These are phyloP conservation scores for Acanthamoeba healyi DNA, from an alignment of 208 protist genomes.

Conservation along the genomic window DNA sequence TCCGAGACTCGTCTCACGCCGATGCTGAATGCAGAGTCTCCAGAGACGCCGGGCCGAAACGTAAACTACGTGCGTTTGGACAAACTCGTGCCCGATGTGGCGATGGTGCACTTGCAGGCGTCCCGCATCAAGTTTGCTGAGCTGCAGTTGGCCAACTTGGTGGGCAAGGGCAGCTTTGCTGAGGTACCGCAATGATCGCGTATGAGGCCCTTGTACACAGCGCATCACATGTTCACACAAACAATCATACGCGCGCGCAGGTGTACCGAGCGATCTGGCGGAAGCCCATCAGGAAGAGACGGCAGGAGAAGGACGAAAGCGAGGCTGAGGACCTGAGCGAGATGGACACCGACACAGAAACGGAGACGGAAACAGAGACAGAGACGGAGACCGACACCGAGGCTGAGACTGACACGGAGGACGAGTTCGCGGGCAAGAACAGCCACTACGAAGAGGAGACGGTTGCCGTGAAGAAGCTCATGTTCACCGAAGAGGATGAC, in stretches of 20 bases:
- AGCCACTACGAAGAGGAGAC: conserved; percentile 46
- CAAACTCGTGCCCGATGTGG: conserved; percentile 38
- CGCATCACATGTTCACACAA: not conserved
- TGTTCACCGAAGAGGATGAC: conserved; percentile 59
- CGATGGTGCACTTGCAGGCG: conserved; percentile 40
- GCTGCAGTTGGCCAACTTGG: conserved; percentile 4
- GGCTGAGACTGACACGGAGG: not conserved
- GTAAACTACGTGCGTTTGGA: conserved; percentile 35
- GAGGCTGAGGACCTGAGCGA: not conserved
- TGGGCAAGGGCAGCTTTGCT: conserved; percentile 22
- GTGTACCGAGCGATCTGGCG: conserved; percentile 1
- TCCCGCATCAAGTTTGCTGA: conserved; percentile 27
- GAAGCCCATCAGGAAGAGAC: not conserved
- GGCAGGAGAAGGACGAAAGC: not conserved
- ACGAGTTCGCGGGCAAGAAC: not conserved
- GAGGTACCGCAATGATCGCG: not conserved
- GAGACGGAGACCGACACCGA: conserved; percentile 6
- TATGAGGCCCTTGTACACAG: too few relatives aligned
- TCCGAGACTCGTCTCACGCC: too few relatives aligned
- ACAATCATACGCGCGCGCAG: not conserved
- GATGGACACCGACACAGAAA: not conserved
- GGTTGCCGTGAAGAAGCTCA: conserved; percentile 64
- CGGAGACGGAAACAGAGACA: not conserved
- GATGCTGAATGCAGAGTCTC: not conserved
- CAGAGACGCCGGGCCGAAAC: not conserved